Conservation (phyloP, 2,329 filamentous ascomycete genomes). For the Coniochaeta sp. region DNA sequence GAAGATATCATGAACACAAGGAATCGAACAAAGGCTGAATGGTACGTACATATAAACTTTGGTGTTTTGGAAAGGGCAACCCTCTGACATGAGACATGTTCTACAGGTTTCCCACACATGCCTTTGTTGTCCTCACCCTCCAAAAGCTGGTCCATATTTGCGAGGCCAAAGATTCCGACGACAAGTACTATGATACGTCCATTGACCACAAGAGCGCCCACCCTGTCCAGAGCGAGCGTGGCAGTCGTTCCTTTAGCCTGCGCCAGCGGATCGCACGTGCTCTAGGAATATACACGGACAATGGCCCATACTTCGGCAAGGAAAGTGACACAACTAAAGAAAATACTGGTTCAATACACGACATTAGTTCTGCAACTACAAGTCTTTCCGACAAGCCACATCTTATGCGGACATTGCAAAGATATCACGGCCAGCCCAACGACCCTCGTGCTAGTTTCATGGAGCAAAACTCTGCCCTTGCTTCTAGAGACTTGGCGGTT, state of each 20-base stretch:
- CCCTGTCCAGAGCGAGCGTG: not conserved
- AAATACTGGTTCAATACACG: not conserved
- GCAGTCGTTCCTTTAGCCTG: not conserved
- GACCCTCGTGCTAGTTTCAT: slow-evolving; percentile 81
- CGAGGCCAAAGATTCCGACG: slow-evolving; percentile 32
- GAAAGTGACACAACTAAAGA: not conserved
- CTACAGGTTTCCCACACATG: slow-evolving; percentile 52
- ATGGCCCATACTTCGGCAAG: not conserved
- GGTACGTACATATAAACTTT: slow-evolving; percentile 37
- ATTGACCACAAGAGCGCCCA: slow-evolving; percentile 23
- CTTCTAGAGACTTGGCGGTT: slow-evolving; percentile 64
- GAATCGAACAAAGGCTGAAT: slow-evolving; percentile 87
- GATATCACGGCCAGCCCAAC: slow-evolving; percentile 75
- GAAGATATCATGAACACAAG: slow-evolving; percentile 84
- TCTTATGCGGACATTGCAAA: slow-evolving; percentile 61
- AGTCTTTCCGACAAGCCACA: not conserved
- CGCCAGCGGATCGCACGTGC: not conserved
- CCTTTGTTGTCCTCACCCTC: slow-evolving; percentile 71
- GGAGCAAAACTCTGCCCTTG: slow-evolving; percentile 74
- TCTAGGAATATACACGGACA: not conserved
- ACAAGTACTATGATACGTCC: slow-evolving; percentile 17
- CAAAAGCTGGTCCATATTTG: slow-evolving; percentile 71
- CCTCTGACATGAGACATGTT: not conserved
- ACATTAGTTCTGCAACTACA: not conserved
- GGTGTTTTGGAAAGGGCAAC: not conserved